Evolutionary conservation across 176 grass and related monocot genomes (phyloP).

Genomic region (Tillandsia fasciculata): DNA sequence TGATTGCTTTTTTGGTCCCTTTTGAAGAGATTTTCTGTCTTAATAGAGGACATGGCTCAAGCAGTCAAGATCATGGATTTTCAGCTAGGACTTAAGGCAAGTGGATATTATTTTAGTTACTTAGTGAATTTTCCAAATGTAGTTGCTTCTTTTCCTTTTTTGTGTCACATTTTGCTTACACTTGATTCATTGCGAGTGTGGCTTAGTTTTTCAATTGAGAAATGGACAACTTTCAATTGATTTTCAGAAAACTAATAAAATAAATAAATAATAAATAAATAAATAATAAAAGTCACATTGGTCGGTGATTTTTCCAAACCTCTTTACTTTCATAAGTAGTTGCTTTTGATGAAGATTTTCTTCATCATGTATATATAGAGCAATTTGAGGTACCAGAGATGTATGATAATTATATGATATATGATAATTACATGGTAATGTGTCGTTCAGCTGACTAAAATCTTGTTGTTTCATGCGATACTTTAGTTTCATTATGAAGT

Average conservation of each 20-base stretch:
- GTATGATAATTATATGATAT: not conserved
- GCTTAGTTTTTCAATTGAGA: too few relatives aligned
- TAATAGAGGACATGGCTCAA: slow-evolving; percentile 51
- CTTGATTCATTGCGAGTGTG: not conserved
- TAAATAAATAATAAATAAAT: not conserved
- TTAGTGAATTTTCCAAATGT: not conserved
- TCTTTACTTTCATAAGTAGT: not conserved
- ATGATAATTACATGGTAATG: too few relatives aligned
- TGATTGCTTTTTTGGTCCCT: slow-evolving; percentile 26
- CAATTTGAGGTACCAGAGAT: not conserved
- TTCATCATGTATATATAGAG: not conserved
- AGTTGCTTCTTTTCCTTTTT: not conserved
- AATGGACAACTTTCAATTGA: not conserved
- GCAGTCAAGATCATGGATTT: slow-evolving; percentile 19
- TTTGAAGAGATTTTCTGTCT: slow-evolving; percentile 50
- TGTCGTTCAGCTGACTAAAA: too few relatives aligned
- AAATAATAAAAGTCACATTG: not conserved
- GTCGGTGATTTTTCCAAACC: not conserved
- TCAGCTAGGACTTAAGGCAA: slow-evolving; percentile 53
- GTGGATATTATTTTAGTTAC: slow-evolving; percentile 1
- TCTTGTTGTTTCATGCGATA: too few relatives aligned
- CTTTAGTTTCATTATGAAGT: too few relatives aligned
- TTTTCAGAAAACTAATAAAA: not conserved
- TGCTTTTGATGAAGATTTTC: not conserved
- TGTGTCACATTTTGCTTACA: not conserved